Percentiles rank a stretch among this genome's conserved stretches.
These are phyloP conservation scores for Aspergillus bridgeri DNA, from an alignment of 495 filamentous ascomycete genomes.

Conservation along the genomic window DNA sequence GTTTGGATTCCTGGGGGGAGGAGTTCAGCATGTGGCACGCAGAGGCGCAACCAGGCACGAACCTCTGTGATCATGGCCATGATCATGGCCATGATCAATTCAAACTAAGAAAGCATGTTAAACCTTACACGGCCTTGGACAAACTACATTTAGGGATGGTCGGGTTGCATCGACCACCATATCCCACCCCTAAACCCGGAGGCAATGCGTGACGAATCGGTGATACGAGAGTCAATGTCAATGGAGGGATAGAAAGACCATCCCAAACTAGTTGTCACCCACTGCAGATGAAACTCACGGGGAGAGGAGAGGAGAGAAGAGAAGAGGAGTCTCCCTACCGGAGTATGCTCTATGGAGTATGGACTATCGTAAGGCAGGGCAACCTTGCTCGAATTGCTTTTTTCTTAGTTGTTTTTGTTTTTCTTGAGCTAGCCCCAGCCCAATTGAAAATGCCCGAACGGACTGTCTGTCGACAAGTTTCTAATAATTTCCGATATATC, in stretches of 20 bases:
- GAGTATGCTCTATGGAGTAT: no score
- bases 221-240: background rate
- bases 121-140: background rate
- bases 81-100: background rate
- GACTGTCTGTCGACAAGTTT: conserved; percentile 12
- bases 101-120: background rate
- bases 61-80: conserved; percentile 6
- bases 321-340: no score
- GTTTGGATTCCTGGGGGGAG: conserved; percentile 7
- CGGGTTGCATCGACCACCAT: background rate
- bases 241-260: background rate
- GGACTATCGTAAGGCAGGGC: no score
- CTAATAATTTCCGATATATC: conserved; percentile 23
- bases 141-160: background rate
- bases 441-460: conserved; percentile 14
- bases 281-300: background rate
- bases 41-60: conserved; percentile 18
- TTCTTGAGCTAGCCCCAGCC: conserved; percentile 4
- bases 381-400: background rate
- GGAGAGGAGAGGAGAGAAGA: background rate
- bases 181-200: no score
- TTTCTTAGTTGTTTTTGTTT: no score
- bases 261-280: background rate
- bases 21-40: conserved; percentile 9
- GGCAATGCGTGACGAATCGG: background rate